A percentile compares a stretch with the other conserved stretches of the same genome.
Evolutionary conservation across 2,329 filamentous ascomycete species (phyloP).

Genomic region (Teratosphaeria viscida): DNA sequence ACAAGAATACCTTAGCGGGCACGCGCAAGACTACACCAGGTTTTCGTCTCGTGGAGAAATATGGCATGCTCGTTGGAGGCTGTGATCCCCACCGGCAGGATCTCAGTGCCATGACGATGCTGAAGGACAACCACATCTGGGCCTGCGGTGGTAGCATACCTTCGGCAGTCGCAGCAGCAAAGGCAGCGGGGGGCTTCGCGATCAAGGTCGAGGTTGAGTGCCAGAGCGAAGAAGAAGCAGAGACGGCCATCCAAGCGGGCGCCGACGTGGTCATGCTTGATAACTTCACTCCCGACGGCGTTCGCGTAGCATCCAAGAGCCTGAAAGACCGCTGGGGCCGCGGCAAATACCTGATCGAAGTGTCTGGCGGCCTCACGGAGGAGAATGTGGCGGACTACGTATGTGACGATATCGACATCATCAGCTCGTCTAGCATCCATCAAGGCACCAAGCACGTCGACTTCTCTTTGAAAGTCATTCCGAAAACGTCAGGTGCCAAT

Average conservation of each 20-base stretch:
- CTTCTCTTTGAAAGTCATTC: slow-evolving; percentile 82
- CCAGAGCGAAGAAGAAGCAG: slow-evolving; percentile 74
- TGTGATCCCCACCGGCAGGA: slow-evolving; percentile 89
- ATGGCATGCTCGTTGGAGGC: slow-evolving; percentile 90
- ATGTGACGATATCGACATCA: slow-evolving; percentile 77
- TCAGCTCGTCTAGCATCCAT: slow-evolving; percentile 93
- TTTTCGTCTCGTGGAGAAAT: slow-evolving; percentile 93
- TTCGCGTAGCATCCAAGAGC: slow-evolving; percentile 61
- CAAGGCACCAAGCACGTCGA: slow-evolving; percentile 91
- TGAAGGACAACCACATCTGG: slow-evolving; percentile 99
- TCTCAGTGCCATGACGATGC: slow-evolving; percentile 84
- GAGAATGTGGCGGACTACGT: slow-evolving; percentile 76
- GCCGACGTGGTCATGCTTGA: slow-evolving; percentile 97
- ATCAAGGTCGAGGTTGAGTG: slow-evolving; percentile 96
- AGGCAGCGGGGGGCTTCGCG: slow-evolving; percentile 74
- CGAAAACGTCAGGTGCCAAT: slow-evolving; percentile 24
- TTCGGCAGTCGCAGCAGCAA: slow-evolving; percentile 73
- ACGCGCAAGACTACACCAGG: slow-evolving; percentile 96
- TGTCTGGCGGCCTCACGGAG: slow-evolving; percentile 79
- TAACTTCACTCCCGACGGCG: slow-evolving; percentile 76
- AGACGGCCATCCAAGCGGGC: slow-evolving; percentile 81
- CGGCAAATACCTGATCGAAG: slow-evolving; percentile 67
- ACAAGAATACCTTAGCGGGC: slow-evolving; percentile 75
- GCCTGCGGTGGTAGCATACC: slow-evolving; percentile 72
- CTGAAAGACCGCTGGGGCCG: slow-evolving; percentile 69